Base-by-base conservation (phyloP, 148 eudicot species). In the Rhododendron ferrugineum region DNA sequence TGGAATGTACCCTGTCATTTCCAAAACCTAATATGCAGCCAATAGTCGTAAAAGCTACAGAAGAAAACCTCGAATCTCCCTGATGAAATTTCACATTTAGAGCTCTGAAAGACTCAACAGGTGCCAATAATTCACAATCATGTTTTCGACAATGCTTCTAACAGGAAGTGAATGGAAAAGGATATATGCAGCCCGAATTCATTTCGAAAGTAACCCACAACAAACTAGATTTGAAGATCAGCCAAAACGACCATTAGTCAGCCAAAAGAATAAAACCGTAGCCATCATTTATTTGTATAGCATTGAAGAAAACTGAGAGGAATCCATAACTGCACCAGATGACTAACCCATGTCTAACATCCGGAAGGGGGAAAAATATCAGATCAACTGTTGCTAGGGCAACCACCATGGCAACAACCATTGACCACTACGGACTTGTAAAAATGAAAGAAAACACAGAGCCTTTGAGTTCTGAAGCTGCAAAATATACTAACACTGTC, bases 401-500 rank as follows among this genome's bases (percentile, higher is more conserved):
- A 88, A 56, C 81, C 62, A 75, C 87, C 75, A 84, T 76, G 79
- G 84, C 52, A 87, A 85, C n/a, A 15, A 58, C 22, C 26, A 58
- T 54, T 58, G 64, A 58, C 64, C n/a, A 20, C 84, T 37, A 82
- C 28, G 64, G 58, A 83, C 47, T 86, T 68, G 28, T 74, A 85
- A 89, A 86, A 84, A 83, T 49, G 58, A 85, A 87, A 82, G 58
- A 89, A 86, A 89, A 79, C 87, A 78, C 81, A 58, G 80, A 82
- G 85, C 88, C 83, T 91, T 88, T 87, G 88, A 90, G 86, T 86
- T 86, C 84, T 83, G 82, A 90, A 88, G 87, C 85, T 84, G 84
- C 85, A 84, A 88, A 81, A 54, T 87, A 81, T 87, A 88, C 87
- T 60, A 87, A 87, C 80, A 81, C 34, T 78, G 56, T 78, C 81